phyloP scores from a whole-genome alignment of 2,329 filamentous ascomycete species.

The Paracorniculantispora psalliotae region DNA sequence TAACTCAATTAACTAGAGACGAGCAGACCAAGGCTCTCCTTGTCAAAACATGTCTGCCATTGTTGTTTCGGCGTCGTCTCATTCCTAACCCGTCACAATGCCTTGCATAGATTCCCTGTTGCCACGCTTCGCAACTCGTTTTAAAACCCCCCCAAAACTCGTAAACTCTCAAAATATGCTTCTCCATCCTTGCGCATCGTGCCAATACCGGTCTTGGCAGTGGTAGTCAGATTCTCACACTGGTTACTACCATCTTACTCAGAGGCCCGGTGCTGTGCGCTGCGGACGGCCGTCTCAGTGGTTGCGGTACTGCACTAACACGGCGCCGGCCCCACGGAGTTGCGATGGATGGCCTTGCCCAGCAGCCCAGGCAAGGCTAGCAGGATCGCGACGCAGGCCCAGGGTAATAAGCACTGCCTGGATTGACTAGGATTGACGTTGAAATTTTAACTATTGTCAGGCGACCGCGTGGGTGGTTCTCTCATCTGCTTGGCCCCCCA shows the following conservation, averaged over 20 bases:
- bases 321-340: background rate
- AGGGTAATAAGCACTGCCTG: background rate
- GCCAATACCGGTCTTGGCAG: conserved; percentile 1
- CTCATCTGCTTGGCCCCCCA: conserved; percentile 3
- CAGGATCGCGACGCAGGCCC: background rate
- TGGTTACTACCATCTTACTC: conserved; percentile 14
- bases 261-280: background rate
- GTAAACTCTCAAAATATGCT: background rate
- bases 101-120: background rate
- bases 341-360: background rate
- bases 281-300: background rate
- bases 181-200: background rate
- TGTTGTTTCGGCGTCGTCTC: conserved; percentile 1
- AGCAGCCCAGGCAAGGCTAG: background rate
- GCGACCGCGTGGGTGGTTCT: background rate
- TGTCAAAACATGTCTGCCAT: background rate
- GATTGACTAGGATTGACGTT: background rate
- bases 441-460: background rate
- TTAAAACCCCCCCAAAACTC: too few species aligned
- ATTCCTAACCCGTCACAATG: background rate
- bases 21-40: background rate
- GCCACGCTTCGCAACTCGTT: too few species aligned
- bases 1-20: background rate
- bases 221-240: conserved; percentile 12
- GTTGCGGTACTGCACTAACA: conserved; percentile 8